phyloP scores from a whole-genome alignment of 306 rosid genomes.

The Rosa rugosa region DNA sequence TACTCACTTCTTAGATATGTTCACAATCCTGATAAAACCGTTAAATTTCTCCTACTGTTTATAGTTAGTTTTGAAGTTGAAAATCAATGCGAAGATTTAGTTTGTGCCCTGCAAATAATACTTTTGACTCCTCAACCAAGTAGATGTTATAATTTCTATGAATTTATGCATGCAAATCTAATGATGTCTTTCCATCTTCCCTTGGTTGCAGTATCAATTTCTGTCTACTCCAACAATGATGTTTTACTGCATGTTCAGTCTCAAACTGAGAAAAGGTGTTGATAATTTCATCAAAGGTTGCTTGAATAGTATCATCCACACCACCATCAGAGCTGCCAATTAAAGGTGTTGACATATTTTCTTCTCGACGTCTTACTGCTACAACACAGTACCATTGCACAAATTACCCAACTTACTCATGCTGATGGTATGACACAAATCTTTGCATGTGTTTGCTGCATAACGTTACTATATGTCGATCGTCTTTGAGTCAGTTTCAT shows the following conservation, averaged over 20 bases:
- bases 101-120: background rate
- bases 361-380: too few relatives aligned
- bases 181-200: slow-evolving; percentile 9
- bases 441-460: too few relatives aligned
- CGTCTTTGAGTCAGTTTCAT: too few relatives aligned
- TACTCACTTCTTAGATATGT: background rate
- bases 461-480: too few relatives aligned
- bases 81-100: background rate
- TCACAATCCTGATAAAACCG: background rate
- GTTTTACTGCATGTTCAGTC: slow-evolving; percentile 35
- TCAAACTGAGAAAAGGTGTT: slow-evolving; percentile 33
- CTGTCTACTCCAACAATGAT: slow-evolving; percentile 25
- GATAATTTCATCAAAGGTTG: slow-evolving; percentile 43
- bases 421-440: too few relatives aligned
- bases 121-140: too few relatives aligned
- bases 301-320: background rate
- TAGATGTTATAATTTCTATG: background rate
- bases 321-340: too few relatives aligned
- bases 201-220: slow-evolving; percentile 45
- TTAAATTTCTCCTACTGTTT: background rate
- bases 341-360: too few relatives aligned
- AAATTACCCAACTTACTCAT: too few relatives aligned
- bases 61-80: background rate
- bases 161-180: background rate
- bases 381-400: too few relatives aligned